Evolutionary conservation across 441 rosid genomes (phyloP).

Genomic region (Syzygium malaccense): DNA sequence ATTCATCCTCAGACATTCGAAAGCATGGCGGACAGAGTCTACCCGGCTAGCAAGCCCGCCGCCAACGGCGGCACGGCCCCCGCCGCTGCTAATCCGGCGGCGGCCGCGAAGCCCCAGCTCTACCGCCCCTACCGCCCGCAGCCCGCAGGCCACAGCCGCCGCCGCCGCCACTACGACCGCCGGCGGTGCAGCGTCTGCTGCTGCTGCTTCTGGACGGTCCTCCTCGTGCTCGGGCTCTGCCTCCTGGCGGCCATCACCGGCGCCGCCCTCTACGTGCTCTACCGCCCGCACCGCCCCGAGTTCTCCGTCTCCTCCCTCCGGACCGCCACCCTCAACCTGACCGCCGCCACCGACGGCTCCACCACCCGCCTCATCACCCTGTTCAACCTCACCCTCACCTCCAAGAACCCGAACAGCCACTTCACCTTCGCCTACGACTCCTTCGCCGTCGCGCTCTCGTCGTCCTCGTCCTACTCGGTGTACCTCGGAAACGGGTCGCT

Average conservation of each 20-base stretch:
- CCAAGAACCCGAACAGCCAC: constrained; percentile 56
- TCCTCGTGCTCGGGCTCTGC: background rate
- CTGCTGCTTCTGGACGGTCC: constrained; percentile 16
- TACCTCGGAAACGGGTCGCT: constrained; percentile 40
- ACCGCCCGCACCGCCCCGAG: constrained; percentile 37
- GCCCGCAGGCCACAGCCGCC: constrained; percentile 9
- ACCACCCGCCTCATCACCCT: constrained; percentile 42
- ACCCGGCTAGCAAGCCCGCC: constrained; percentile 14
- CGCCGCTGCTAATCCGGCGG: background rate
- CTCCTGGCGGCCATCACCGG: constrained; percentile 18
- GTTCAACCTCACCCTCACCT: constrained; percentile 50
- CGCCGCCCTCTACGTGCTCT: constrained; percentile 51
- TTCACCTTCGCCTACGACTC: constrained; percentile 53
- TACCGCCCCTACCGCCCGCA: constrained; percentile 18
- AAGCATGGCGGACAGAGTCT: background rate
- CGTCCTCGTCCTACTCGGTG: constrained; percentile 24
- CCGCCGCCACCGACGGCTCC: constrained; percentile 53
- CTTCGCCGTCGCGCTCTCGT: constrained; percentile 23
- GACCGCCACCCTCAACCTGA: constrained; percentile 35
- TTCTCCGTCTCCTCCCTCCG: constrained; percentile 39
- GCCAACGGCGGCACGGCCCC: background rate
- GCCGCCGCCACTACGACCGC: background rate
- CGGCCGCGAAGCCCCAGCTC: constrained; percentile 4
- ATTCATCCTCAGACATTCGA: background rate
- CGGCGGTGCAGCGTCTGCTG: constrained; percentile 11